Percentiles rank a stretch among this genome's conserved stretches.
Conservation (phyloP, 2,329 filamentous ascomycete genomes). For the Beauveria scarabaeidicola region DNA sequence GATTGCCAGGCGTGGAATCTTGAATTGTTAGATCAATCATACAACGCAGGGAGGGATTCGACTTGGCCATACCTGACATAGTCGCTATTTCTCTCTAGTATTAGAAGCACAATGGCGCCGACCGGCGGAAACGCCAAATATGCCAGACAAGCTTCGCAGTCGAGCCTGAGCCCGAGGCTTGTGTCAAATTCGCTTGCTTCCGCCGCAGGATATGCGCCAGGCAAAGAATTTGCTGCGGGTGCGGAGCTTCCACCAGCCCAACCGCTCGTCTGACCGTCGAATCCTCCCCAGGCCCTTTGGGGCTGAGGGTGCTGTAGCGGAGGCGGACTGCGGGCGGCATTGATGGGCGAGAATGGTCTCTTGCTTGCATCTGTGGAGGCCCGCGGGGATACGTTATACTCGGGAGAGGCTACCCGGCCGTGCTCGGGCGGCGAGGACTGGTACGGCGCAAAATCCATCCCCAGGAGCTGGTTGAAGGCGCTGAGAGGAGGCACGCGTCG, state of each 20-base stretch:
- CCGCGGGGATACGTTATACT: constrained; percentile 40
- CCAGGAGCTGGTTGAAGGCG: constrained; percentile 12
- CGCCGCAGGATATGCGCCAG: constrained; percentile 29
- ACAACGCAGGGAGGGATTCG: background rate
- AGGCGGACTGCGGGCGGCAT: constrained; percentile 32
- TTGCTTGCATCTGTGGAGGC: constrained; percentile 46
- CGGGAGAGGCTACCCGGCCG: constrained; percentile 69
- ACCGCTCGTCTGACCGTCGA: constrained; percentile 29
- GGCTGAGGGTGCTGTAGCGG: constrained; percentile 44
- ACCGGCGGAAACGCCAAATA: constrained; percentile 80
- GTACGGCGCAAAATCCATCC: constrained; percentile 94
- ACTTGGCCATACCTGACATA: constrained; percentile 67
- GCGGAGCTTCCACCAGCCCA: constrained; percentile 20
- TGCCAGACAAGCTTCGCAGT: constrained; percentile 84
- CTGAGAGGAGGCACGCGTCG: background rate
- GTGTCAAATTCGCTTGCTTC: constrained; percentile 83
- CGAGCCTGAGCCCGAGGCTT: constrained; percentile 74
- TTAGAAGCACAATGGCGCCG: constrained; percentile 73
- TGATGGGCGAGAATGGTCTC: constrained; percentile 43
- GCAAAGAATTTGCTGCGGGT: constrained; percentile 19
- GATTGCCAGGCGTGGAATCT: constrained; percentile 96
- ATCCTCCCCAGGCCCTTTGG: constrained; percentile 43
- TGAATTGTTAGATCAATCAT: background rate
- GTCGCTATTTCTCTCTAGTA: constrained; percentile 90
- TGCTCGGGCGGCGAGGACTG: constrained; percentile 86